Evolutionary conservation across 179 eudicot genomes (phyloP).

Genomic region (Gypsophila paniculata): DNA sequence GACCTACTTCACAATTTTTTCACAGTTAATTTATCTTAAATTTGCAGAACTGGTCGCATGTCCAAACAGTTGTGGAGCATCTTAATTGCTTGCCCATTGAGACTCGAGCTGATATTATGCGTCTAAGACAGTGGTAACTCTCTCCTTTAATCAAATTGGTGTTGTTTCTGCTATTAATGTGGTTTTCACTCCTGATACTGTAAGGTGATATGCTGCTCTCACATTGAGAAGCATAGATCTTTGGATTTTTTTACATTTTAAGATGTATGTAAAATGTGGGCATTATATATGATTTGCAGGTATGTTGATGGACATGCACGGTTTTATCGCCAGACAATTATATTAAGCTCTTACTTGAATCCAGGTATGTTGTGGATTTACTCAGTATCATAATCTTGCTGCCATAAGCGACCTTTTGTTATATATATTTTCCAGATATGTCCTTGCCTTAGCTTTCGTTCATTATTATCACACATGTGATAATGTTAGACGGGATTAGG

Average conservation of each 20-base stretch:
- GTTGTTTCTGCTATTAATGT: not conserved
- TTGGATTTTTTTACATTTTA: not conserved
- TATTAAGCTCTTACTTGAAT: conserved; percentile 66
- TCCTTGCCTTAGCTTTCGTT: not conserved
- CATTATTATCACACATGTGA: not conserved
- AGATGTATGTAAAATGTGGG: not conserved
- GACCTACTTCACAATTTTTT: not conserved
- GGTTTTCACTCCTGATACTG: not conserved
- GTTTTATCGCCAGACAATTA: conserved; percentile 84
- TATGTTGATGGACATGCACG: conserved; percentile 73
- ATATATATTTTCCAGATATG: not conserved
- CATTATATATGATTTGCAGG: conserved; percentile 37
- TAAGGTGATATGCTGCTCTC: not conserved
- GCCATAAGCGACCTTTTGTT: too few species aligned
- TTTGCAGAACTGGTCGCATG: conserved; percentile 84
- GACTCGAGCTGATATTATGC: conserved; percentile 87
- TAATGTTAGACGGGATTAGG: not conserved
- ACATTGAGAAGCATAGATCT: not conserved
- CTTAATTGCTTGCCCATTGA: conserved; percentile 68
- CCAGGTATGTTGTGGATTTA: conserved; percentile 54
- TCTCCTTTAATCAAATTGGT: not conserved
- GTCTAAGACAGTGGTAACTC: conserved; percentile 74
- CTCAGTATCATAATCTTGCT: conserved; percentile 1
- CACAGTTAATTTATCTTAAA: not conserved
- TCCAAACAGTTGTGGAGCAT: conserved; percentile 59